Evolutionary conservation across 139 green algal species (phyloP), one percentile per base, ranked within the genome.

Genomic region (Monoraphidium neglectum): DNA sequence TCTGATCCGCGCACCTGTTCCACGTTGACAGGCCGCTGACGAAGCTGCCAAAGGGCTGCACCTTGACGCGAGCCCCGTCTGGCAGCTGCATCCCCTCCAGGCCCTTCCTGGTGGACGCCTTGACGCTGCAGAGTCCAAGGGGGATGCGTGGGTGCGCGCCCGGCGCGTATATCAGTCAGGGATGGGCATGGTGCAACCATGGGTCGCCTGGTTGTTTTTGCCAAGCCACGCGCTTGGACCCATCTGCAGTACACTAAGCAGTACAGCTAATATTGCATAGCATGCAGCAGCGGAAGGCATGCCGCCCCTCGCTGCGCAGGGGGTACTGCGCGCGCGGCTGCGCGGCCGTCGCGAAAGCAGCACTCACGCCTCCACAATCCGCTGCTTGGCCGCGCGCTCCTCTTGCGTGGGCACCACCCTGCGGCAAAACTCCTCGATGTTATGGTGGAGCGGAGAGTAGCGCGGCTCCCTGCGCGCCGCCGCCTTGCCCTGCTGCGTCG

Each of bases 31-130:
- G 77, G 1, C 87, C 87, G 72, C 84, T 90, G 38, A 78, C 85
- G 70, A 87, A 92, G 36, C 57, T 82, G 56, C 87, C 87, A 76
- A 92, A 92, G 62, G 86, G 80, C 73, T 90, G 68, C 67, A 86
- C 76, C 8, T 59, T 36, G 5, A 80, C 46, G 47, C 51, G 49
- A 3, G 33, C 21, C 4, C 46, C 15, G 47, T 51, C 5, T 10
- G 26, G 23, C 24, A 28, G 56, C 56, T 28, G 5, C 56, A 35
- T 13, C 56, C 26, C 49, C 38, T 63, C 62, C 59, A 77, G 68
- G 21, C 40, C 57, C n/a, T 49, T 57, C 40, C 40, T 46, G 28
- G 72, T 77, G 35, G 59, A 60, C 10, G 40, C 40, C 2, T 57
- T 60, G 32, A 77, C 63, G 36, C 63, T 79, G 73, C 63, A 66